Base-by-base conservation (phyloP, 495 filamentous ascomycete genomes). In the Endocarpon pusillum region DNA sequence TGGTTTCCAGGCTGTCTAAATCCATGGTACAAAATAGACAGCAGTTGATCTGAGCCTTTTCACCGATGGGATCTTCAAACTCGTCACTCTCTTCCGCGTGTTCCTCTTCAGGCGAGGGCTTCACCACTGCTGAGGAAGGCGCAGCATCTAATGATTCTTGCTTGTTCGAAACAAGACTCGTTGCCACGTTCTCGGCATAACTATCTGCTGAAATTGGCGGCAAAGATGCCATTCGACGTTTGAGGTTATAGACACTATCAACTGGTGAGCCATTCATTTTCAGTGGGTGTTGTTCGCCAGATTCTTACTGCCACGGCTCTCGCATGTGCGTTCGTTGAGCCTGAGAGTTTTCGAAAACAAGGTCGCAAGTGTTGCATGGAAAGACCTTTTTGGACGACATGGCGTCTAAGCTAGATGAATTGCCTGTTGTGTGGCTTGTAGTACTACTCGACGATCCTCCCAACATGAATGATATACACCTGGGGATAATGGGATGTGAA, bases 221-320 rank as follows among this genome's bases (percentile, higher is more conserved):
- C 28, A 31, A 31, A 31, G 28, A 31, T 31, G 28, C 28, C 28
- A 31, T 31, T 31, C 28, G 28, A 31, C 28, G 28, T 31, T 31
- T 31, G 28, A 31, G 28, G 28, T 31, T 31, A 16, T 31, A 31
- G 12, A 31, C 28, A 31, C 23, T 25, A 25, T n/a, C 21, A 25
- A 25, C 23, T 25, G 23, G 23, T 25, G 23, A 25, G 23, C 23
- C 23, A 25, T 25, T 25, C 12, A 25, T 25, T 25, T 12, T 25
- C 23, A 25, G 12, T 12, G 23, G 23, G 23, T 12, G 8, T 25
- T 25, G 23, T 25, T 25, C 23, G 23, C 23, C 23, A 25, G n/a
- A n/a, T 25, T 25, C 23, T 25, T 25, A 25, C 23, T 31, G 28
- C 28, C 28, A 31, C 28, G 28, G 28, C 28, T 31, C 28, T 31